Evolutionary conservation across 306 rosid species (phyloP).

Genomic region (Cucumis melo): DNA sequence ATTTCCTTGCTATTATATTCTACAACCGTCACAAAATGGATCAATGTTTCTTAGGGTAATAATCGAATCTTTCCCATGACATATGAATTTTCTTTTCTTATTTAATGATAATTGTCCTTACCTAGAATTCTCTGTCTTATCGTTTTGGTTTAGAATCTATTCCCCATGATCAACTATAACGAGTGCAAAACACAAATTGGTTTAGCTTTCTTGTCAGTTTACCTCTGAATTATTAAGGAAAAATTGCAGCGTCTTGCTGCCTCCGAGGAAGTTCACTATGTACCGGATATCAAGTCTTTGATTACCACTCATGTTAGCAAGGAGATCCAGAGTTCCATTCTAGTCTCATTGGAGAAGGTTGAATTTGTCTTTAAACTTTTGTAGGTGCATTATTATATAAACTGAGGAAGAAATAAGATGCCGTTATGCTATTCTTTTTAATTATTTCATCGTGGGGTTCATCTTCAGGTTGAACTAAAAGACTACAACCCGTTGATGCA

Average conservation of each 20-base stretch:
- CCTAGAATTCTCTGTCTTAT: not conserved
- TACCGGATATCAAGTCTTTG: constrained; percentile 26
- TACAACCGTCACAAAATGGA: constrained; percentile 53
- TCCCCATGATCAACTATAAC: not conserved
- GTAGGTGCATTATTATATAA: not conserved
- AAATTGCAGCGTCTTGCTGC: constrained; percentile 62
- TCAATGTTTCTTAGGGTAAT: constrained; percentile 66
- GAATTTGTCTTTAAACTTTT: constrained; percentile 2
- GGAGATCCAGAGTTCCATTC: constrained; percentile 47
- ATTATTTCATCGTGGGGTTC: not conserved
- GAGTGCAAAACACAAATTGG: constrained; percentile 8
- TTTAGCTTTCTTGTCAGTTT: constrained; percentile 9
- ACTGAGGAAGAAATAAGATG: not conserved
- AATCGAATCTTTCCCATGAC: not conserved
- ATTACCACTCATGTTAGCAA: constrained; percentile 24
- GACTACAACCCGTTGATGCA: constrained; percentile 62
- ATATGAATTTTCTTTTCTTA: not conserved
- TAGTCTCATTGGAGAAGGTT: constrained; percentile 43
- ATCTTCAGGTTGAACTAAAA: constrained; percentile 40
- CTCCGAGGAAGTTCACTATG: constrained; percentile 50
- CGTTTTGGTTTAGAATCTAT: constrained; percentile 5
- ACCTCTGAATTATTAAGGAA: constrained; percentile 8
- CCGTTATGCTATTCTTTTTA: not conserved
- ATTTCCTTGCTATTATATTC: constrained; percentile 50
- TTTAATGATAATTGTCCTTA: not conserved